Base-by-base conservation (phyloP, 352 stramenopile species). In the Globisporangium iwayamae region DNA sequence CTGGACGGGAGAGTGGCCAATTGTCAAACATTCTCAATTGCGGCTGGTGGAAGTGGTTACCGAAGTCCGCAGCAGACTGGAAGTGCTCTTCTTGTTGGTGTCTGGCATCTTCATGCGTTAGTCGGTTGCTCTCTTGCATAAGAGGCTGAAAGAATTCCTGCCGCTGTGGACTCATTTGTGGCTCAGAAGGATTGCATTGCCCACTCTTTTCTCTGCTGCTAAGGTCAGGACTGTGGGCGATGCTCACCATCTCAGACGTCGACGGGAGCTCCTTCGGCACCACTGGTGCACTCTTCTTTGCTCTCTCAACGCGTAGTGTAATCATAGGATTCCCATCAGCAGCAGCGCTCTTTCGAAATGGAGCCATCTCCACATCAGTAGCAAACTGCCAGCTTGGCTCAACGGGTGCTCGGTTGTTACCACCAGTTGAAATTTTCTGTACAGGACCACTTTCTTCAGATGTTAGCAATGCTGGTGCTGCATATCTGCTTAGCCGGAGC, bases 221-320 rank as follows among this genome's bases (percentile, higher is more conserved):
- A 14, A 4, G n/a, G 10, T 18, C 18, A 0, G 18, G 8, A 4
- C 13, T 41, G 9, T 72, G 60, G 1, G 63, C 32, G 36, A 81
- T 76, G 16, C 57, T 43, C 25, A 81, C 63, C 73, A 81, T 81
- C 62, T 78, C 71, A 1, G 73, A 81, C 6, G 71, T 81, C n/a
- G 73, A 78, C 8, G 73, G 73, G 0, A 81, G 68, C 28, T 80
- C 73, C 5, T 38, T 45, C n/a, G 60, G 22, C 28, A 36, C 34
- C 54, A 56, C 8, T 11, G 57, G 28, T 1, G 8, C 7, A 10
- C 32, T 30, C 28, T 36, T 39, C 9, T 22, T 56, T n/a, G 25
- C 47, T 63, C 50, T 36, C 32, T 68, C 56, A 16, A 65, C 30
- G 22, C 52, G 43, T 9, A 66, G 32, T 7, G 47, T 68, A 25